Evolutionary conservation across 2,329 filamentous ascomycete genomes (phyloP), one percentile per base, ranked within the genome.

Genomic region (Aspergillus phoenicis): DNA sequence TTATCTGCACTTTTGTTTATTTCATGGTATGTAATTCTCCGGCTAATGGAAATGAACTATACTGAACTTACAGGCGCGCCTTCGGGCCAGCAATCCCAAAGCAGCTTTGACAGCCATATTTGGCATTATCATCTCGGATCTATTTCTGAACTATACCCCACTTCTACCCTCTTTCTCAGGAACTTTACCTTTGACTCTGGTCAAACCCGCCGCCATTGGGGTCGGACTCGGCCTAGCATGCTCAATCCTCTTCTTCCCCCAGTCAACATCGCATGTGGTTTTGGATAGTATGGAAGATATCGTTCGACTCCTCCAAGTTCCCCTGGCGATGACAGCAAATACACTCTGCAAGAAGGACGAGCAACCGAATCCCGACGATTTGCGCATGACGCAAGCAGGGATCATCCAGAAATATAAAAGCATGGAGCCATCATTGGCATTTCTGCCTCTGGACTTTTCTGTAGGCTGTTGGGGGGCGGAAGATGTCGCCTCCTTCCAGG

Each of bases 361-460:
- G 11, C 63, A 63, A 2, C 30, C 68, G 4, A 61, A 71, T 1
- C 8, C 67, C 0, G 47, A 68, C 6, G 60, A 70, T 1, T 43
- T 80, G 0, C 68, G 69, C 0, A 68, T 73, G 13, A 66, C 80
- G 0, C 75, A 72, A 30, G 65, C 64, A 0, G 64, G 69, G 13
- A 72, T 76, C 24, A 75, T 83, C 5, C 69, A 57, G 0, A 57
- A 69, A 0, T 81, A 78, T 58, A 79, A 77, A 43, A 68, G 69
- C 1, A 72, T 80, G 52, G 73, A 77, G 11, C 78, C 79, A 0
- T 67, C 74, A 0, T 55, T 83, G 0, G 77, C 68, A 0, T 84
- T 84, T 55, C 66, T 84, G 0, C 80, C 78, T 0, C 65, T 84
- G 1, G 82, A 84, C 60, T 73, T 83, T 17, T 82, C 81, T 0